Conservation (phyloP, 1,139 yeast genomes). For the Hanseniaspora gamundiae region DNA sequence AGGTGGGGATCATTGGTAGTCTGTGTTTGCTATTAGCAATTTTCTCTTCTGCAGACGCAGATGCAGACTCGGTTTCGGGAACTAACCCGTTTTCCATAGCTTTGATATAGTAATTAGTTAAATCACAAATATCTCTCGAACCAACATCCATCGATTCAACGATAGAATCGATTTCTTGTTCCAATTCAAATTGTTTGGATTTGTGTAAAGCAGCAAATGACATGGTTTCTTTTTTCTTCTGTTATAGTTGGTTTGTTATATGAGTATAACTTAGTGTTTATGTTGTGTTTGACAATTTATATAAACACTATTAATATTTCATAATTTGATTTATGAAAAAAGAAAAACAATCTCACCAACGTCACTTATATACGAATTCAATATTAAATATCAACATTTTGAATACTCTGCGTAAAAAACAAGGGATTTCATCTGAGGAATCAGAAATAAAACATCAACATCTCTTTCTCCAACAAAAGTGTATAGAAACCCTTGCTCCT, state of each 20-base stretch:
- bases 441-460: too few relatives aligned
- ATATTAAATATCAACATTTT: too few relatives aligned
- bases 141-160: conserved; percentile 43
- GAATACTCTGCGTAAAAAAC: too few relatives aligned
- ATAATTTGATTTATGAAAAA: too few relatives aligned
- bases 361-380: too few relatives aligned
- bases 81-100: conserved; percentile 53
- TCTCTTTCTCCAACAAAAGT: too few relatives aligned
- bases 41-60: conserved; percentile 21
- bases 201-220: conserved; percentile 21
- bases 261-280: background rate
- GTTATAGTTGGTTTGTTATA: background rate
- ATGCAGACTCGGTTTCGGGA: conserved; percentile 26
- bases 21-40: conserved; percentile 18
- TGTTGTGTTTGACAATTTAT: background rate
- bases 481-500: too few relatives aligned
- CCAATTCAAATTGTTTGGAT: conserved; percentile 11
- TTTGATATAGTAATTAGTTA: conserved; percentile 52
- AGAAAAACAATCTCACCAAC: too few relatives aligned
- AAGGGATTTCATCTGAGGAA: too few relatives aligned
- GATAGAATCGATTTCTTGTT: conserved; percentile 34
- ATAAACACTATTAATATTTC: too few relatives aligned
- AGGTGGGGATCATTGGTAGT: conserved; percentile 85
- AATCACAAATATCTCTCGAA: conserved; percentile 38
- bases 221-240: conserved; percentile 10